Percentiles rank a stretch among this genome's conserved stretches.
Conservation (phyloP, 352 stramenopile species). For the Phytophthora podocarpi region DNA sequence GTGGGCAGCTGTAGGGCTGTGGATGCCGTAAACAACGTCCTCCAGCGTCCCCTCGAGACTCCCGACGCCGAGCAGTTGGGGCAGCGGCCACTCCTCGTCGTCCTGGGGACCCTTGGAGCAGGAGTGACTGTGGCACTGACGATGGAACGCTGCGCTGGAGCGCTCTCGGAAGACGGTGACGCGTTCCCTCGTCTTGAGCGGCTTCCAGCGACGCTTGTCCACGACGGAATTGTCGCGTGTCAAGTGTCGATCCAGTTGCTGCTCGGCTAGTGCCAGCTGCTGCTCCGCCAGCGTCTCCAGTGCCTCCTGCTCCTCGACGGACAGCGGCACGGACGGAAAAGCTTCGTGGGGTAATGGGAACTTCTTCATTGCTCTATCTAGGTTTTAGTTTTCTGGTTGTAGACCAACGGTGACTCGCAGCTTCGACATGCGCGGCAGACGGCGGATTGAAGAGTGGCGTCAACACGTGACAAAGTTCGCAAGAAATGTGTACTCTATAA, state of each 20-base stretch:
- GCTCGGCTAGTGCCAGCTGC: conserved; percentile 31
- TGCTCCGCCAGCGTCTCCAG: conserved; percentile 35
- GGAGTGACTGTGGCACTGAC: conserved; percentile 25
- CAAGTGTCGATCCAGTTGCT: conserved; percentile 39
- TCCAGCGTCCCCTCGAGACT: conserved; percentile 40
- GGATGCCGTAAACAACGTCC: conserved; percentile 62
- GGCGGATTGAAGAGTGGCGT: conserved; percentile 21
- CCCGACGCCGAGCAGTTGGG: conserved; percentile 36
- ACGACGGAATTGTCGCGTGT: conserved; percentile 23
- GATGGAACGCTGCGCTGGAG: conserved; percentile 22
- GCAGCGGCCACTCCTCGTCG: conserved; percentile 34
- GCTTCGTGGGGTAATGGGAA: conserved; percentile 33
- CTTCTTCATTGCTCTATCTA: conserved; percentile 33
- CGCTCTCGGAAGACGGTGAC: conserved; percentile 55
- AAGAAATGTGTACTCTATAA: not conserved
- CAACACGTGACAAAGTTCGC: too few relatives aligned
- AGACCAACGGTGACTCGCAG: too few relatives aligned
- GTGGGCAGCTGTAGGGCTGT: conserved; percentile 39
- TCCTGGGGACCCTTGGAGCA: not conserved
- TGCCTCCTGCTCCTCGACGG: conserved; percentile 23
- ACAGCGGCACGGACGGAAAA: conserved; percentile 38
- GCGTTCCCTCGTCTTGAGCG: conserved; percentile 52
- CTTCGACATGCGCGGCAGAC: conserved; percentile 3
- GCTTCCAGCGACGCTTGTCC: conserved; percentile 51
- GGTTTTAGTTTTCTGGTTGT: too few relatives aligned